Evolutionary conservation across 371 early-diverging fungal genomes (phyloP).

Genomic region (Haplosporangium sp.): DNA sequence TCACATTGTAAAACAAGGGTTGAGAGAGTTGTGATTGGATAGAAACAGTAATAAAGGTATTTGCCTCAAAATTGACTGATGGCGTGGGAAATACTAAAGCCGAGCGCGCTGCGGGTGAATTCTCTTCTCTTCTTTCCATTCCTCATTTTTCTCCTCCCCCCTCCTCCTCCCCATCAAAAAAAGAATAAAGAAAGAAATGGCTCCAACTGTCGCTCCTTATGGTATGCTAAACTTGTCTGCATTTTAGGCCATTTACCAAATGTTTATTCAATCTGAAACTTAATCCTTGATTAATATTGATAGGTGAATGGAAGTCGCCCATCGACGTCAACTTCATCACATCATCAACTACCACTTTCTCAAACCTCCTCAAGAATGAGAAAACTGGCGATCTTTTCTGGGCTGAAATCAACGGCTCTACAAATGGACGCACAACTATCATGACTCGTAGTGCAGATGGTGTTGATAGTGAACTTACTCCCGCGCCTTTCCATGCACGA

Average conservation of each 20-base stretch:
- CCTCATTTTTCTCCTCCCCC: not conserved
- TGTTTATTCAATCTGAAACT: not conserved
- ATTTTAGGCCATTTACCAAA: not conserved
- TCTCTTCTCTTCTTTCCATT: not conserved
- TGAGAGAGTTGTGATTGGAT: not conserved
- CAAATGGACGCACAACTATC: conserved; percentile 53
- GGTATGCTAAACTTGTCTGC: conserved; percentile 13
- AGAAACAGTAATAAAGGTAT: no score
- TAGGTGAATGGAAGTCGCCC: conserved; percentile 55
- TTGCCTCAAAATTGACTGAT: not conserved
- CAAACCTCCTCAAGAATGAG: conserved; percentile 46
- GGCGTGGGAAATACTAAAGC: no score
- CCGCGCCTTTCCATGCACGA: conserved; percentile 58
- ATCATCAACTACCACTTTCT: conserved; percentile 22
- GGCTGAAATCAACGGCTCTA: conserved; percentile 34
- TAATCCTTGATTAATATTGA: not conserved
- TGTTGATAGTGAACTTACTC: conserved; percentile 46
- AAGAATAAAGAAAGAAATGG: conserved; percentile 2
- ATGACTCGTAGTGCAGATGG: conserved; percentile 31
- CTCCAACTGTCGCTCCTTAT: conserved; percentile 41
- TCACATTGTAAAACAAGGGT: no score
- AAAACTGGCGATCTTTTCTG: conserved; percentile 40
- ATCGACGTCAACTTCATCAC: conserved; percentile 52
- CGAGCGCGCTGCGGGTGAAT: no score
- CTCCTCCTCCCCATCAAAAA: not conserved